Evolutionary conservation across 2,329 filamentous ascomycete species (phyloP).

Genomic region (Sporothrix dimorphospora): DNA sequence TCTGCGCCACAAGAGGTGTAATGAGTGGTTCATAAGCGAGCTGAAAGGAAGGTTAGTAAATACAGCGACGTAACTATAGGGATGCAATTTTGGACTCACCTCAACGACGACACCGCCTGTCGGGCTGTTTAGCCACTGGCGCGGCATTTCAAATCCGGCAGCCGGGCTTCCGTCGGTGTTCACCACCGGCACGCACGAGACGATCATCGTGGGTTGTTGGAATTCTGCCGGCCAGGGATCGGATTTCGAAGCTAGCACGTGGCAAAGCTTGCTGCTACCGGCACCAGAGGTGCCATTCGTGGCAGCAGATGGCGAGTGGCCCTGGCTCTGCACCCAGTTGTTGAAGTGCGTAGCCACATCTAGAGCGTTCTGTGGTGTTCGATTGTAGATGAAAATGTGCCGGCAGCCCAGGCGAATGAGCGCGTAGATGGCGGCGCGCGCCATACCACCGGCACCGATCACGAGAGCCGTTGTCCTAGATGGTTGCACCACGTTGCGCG

Average conservation of each 20-base stretch:
- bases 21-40: constrained; percentile 71
- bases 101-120: constrained; percentile 76
- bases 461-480: constrained; percentile 58
- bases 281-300: constrained; percentile 12
- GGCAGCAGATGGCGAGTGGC: constrained; percentile 37
- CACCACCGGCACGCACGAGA: constrained; percentile 72
- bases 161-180: constrained; percentile 62
- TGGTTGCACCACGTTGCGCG: constrained; percentile 62
- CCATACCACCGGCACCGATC: constrained; percentile 71
- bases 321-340: constrained; percentile 47
- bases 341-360: constrained; percentile 70
- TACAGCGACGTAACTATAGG: constrained; percentile 19
- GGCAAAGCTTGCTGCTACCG: constrained; percentile 45
- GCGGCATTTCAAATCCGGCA: constrained; percentile 70
- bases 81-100: constrained; percentile 37
- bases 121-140: constrained; percentile 68
- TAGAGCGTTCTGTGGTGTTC: constrained; percentile 63
- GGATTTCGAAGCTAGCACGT: constrained; percentile 60
- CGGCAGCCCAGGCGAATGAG: constrained; percentile 73
- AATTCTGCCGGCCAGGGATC: constrained; percentile 66
- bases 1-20: constrained; percentile 69
- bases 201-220: constrained; percentile 68
- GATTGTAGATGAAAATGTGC: constrained; percentile 72
- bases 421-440: constrained; percentile 72
- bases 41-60: constrained; percentile 37